A percentile compares a stretch with the other conserved stretches of the same genome.
Evolutionary conservation across 805 yeast species (phyloP).

Genomic region (Clavispora carvajalis): DNA sequence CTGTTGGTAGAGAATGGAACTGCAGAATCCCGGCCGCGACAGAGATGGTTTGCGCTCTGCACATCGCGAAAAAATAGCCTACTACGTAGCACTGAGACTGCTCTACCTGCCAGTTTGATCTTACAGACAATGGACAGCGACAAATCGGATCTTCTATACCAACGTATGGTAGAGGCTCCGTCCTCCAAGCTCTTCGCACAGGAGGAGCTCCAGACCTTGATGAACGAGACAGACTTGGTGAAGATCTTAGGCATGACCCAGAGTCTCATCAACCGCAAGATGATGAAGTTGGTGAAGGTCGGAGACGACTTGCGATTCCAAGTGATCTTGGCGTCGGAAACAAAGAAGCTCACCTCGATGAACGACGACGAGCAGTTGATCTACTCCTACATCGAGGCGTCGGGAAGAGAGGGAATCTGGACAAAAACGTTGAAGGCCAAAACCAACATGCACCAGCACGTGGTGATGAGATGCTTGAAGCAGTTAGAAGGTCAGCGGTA

Average conservation of each 20-base stretch:
- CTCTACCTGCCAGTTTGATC: background rate
- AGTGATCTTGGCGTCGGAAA: constrained; percentile 69
- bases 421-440: constrained; percentile 84
- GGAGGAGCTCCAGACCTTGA: constrained; percentile 54
- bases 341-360: constrained; percentile 74
- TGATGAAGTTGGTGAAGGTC: constrained; percentile 64
- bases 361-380: constrained; percentile 83
- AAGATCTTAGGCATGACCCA: constrained; percentile 48
- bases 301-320: constrained; percentile 69
- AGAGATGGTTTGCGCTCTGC: background rate
- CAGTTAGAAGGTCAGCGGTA: constrained; percentile 72
- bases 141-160: constrained; percentile 49
- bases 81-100: background rate
- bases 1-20: no score
- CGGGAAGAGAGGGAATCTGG: constrained; percentile 96
- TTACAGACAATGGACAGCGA: background rate
- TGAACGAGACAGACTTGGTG: constrained; percentile 37
- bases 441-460: constrained; percentile 85
- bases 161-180: constrained; percentile 52
- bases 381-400: constrained; percentile 84
- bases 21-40: background rate
- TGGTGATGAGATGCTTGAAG: constrained; percentile 80
- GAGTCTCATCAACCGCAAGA: constrained; percentile 49
- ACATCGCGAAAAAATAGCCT: background rate
- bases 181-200: constrained; percentile 56